phyloP scores from a whole-genome alignment of 192 early-diverging fungal species.

The Coemansia sp. region DNA sequence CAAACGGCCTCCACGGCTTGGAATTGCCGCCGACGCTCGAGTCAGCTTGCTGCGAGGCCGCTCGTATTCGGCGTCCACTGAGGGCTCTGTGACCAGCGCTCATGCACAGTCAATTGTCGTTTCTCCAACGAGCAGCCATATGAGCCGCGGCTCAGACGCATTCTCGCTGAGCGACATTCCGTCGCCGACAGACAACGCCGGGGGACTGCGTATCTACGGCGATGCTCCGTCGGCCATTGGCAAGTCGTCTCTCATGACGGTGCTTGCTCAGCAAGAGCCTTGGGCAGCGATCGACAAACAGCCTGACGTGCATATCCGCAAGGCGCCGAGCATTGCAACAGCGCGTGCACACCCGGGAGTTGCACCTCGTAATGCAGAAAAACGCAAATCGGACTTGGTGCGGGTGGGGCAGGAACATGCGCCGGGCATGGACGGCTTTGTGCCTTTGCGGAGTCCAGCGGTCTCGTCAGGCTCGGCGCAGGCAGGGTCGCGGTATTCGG shows the following conservation, averaged over 20 bases:
- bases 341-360: slow-evolving; percentile 5
- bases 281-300: background rate
- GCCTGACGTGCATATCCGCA: slow-evolving; percentile 17
- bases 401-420: background rate
- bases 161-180: slow-evolving; percentile 23
- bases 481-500: background rate
- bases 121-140: slow-evolving; percentile 16
- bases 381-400: slow-evolving; percentile 15
- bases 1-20: slow-evolving; percentile 1
- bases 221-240: slow-evolving; percentile 28
- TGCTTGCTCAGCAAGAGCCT: slow-evolving; percentile 20
- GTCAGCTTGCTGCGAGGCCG: slow-evolving; percentile 9
- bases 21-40: slow-evolving; percentile 1
- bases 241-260: slow-evolving; percentile 21
- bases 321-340: slow-evolving; percentile 6
- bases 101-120: slow-evolving; percentile 1
- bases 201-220: slow-evolving; percentile 18
- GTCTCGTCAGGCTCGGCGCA: background rate
- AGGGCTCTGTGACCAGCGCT: background rate
- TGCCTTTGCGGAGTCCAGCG: slow-evolving; percentile 20
- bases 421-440: slow-evolving; percentile 13
- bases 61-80: slow-evolving; percentile 15
- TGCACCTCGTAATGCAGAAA: slow-evolving; percentile 2
- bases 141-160: slow-evolving; percentile 7
- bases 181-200: slow-evolving; percentile 4